Conservation (phyloP, 768 basidiomycete genomes). For the Glaciozyma antarctica region DNA sequence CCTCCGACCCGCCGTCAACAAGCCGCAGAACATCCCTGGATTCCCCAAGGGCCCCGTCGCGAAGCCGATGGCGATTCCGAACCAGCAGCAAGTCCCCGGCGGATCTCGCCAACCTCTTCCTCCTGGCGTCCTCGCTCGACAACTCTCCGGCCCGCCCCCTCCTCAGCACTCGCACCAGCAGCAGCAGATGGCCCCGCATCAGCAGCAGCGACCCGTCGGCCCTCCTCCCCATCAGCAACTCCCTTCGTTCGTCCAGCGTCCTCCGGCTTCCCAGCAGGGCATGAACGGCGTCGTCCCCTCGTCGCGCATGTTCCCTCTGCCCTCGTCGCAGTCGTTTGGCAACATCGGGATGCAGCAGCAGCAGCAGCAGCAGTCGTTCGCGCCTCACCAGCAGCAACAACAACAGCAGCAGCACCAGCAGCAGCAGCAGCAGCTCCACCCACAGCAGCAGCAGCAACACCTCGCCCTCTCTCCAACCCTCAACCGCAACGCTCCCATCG, state of each 20-base stretch:
- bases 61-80: background rate
- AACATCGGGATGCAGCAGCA: conserved; percentile 11
- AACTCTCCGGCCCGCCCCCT: conserved; percentile 9
- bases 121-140: conserved; percentile 24
- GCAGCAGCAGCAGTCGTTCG: conserved; percentile 11
- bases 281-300: conserved; percentile 10
- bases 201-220: conserved; percentile 2
- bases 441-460: conserved; percentile 8
- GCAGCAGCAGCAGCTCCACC: too few relatives aligned
- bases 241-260: conserved; percentile 26
- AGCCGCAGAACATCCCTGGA: conserved; percentile 29
- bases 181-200: conserved; percentile 3
- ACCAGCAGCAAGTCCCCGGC: background rate
- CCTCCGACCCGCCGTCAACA: conserved; percentile 21
- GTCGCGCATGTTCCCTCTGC: conserved; percentile 27
- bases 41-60: conserved; percentile 26
- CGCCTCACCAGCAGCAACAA: conserved; percentile 13
- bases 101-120: conserved; percentile 11
- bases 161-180: conserved; percentile 7
- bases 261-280: conserved; percentile 5
- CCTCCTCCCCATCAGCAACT: conserved; percentile 11
- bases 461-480: conserved; percentile 17
- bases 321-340: conserved; percentile 6
- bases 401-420: conserved; percentile 10
- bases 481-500: conserved; percentile 9